Base-by-base conservation (phyloP, 2,329 filamentous ascomycete species). In the Chrysoporthe puriensis region DNA sequence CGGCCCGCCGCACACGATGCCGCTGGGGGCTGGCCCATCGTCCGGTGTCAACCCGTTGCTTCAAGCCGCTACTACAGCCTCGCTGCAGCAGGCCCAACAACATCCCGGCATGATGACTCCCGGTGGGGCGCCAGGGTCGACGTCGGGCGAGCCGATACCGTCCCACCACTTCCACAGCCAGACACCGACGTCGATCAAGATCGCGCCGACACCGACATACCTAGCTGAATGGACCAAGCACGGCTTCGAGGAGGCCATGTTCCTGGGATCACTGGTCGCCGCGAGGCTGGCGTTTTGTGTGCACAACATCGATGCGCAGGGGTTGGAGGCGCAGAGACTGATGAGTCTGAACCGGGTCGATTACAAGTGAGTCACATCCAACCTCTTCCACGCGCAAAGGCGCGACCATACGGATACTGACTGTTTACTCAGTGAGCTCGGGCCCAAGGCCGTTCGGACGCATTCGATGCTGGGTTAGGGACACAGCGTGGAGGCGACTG, bases 171-270 rank as follows among this genome's bases (percentile, higher is more conserved):
- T 85, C 76, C 86, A 88, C 76, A 84, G 85, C 73, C 86, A 89
- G 81, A 96, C 93, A 8, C 94, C 94, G 0, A 97, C 91, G 34
- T 90, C 87, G 62, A 94, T 97, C 81, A 95, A 93, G 83, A 83
- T 88, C 40, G 88, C 92, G 40, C 87, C 88, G 72, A 84, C 92
- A 72, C 94, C 94, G 0, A 91, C 92, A 64, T 97, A 97, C 78
- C 91, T 97, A 72, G 88, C 91, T 13, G 94, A 97, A 78, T 97
- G 94, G 93, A 93, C 93, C 76, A 94, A 91, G 79, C 87, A 89
- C 71, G 84, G 87, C 66, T 86, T 87, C 74, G 94, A 97, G 75
- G 94, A 97, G 79, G 88, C 91, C 61, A 88, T 90, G 75, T 97
- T 97, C 79, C 82, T 97, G 7, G 94, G 94, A 13, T 92, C 93